Conservation (phyloP, 139 green algal genomes). For the Zygnema circumcarinatum region DNA sequence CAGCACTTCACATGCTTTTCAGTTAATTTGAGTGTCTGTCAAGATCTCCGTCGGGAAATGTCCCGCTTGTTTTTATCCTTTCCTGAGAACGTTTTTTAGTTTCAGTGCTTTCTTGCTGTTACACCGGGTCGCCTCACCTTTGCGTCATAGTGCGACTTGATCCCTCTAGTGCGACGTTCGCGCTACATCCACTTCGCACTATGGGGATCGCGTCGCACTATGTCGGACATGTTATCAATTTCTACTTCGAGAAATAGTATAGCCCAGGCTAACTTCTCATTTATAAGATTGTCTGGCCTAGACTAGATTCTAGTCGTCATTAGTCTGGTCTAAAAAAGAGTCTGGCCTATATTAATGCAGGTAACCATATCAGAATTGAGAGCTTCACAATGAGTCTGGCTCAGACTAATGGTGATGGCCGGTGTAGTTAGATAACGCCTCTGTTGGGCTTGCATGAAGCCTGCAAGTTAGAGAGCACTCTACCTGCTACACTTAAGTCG, state of each 20-base stretch:
- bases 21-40: conserved; percentile 16
- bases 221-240: too few relatives aligned
- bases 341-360: too few relatives aligned
- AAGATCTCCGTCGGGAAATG: neutral
- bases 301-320: too few relatives aligned
- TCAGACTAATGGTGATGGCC: neutral
- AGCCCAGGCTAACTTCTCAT: neutral
- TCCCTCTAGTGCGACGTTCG: neutral
- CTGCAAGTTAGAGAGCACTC: neutral
- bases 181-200: too few relatives aligned
- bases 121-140: neutral
- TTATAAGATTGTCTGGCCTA: neutral
- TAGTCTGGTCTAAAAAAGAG: too few relatives aligned
- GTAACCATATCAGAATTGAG: too few relatives aligned
- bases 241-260: neutral
- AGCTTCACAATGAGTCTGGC: too few relatives aligned
- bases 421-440: neutral
- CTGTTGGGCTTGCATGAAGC: neutral
- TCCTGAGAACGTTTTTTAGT: conserved; percentile 8
- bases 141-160: neutral
- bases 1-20: neutral
- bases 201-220: too few relatives aligned
- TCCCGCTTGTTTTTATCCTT: neutral
- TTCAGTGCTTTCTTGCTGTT: conserved; percentile 19
- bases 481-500: too few relatives aligned